These are phyloP conservation scores for Rhynchosporium agropyri DNA, from an alignment of 2,329 filamentous ascomycete species.

Conservation along the genomic window DNA sequence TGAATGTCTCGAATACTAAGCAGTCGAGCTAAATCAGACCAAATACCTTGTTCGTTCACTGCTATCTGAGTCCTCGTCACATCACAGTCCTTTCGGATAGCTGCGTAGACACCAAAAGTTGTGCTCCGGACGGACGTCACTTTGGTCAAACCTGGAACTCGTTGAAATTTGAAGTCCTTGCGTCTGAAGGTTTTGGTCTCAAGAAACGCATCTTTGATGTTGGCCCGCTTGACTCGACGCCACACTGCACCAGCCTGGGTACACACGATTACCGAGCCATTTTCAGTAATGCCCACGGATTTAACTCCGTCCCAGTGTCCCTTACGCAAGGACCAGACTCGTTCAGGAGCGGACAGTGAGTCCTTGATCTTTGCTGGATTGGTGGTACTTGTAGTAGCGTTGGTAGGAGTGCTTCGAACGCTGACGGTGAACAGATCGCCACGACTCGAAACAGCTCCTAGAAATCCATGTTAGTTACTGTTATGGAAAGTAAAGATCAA, in stretches of 20 bases:
- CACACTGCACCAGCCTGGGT: slow-evolving; percentile 93
- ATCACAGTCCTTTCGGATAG: slow-evolving; percentile 81
- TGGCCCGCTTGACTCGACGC: slow-evolving; percentile 80
- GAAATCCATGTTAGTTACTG: background rate
- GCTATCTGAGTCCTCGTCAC: slow-evolving; percentile 73
- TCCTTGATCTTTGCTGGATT: slow-evolving; percentile 89
- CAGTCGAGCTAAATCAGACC: slow-evolving; percentile 72
- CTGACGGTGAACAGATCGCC: slow-evolving; percentile 89
- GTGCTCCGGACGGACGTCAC: slow-evolving; percentile 85
- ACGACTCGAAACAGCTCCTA: slow-evolving; percentile 72
- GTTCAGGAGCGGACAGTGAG: slow-evolving; percentile 75
- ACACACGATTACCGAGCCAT: slow-evolving; percentile 92
- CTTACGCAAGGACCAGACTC: slow-evolving; percentile 88
- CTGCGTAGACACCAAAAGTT: slow-evolving; percentile 85
- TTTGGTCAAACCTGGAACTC: slow-evolving; percentile 84
- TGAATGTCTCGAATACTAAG: slow-evolving; percentile 67
- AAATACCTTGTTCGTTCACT: slow-evolving; percentile 68
- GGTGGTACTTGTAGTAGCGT: slow-evolving; percentile 73
- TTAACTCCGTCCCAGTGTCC: slow-evolving; percentile 66
- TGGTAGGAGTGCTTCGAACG: slow-evolving; percentile 68
- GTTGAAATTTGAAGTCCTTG: slow-evolving; percentile 94
- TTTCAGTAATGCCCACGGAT: slow-evolving; percentile 86
- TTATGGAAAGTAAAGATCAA: background rate
- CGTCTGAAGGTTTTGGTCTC: slow-evolving; percentile 60
- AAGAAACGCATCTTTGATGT: slow-evolving; percentile 67